phyloP scores from a whole-genome alignment of 306 rosid genomes.

The Gillenia trifoliata region DNA sequence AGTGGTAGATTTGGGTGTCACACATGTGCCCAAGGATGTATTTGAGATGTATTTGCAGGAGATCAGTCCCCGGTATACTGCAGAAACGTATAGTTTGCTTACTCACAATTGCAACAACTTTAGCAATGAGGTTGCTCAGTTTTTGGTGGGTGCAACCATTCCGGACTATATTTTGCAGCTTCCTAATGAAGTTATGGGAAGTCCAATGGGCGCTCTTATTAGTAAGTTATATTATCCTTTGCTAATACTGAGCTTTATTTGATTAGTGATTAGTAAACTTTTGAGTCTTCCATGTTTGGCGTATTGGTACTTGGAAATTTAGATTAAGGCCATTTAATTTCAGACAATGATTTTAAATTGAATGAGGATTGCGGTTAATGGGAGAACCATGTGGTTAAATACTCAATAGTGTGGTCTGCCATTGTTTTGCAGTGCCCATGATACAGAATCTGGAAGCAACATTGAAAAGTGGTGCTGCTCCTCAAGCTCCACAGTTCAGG shows the following conservation, averaged over 20 bases:
- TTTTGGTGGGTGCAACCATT: slow-evolving; percentile 73
- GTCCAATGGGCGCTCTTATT: slow-evolving; percentile 84
- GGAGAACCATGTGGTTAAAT: background rate
- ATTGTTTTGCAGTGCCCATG: slow-evolving; percentile 77
- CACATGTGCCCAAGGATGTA: slow-evolving; percentile 84
- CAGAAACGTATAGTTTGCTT: slow-evolving; percentile 77
- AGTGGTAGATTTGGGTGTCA: slow-evolving; percentile 70
- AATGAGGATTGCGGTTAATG: background rate
- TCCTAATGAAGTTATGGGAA: slow-evolving; percentile 77
- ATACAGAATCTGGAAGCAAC: slow-evolving; percentile 84
- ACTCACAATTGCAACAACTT: slow-evolving; percentile 93
- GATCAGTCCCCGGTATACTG: slow-evolving; percentile 67
- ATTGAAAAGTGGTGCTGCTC: slow-evolving; percentile 68
- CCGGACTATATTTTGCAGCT: slow-evolving; percentile 83
- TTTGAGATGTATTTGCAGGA: slow-evolving; percentile 86
- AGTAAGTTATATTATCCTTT: slow-evolving; percentile 40
- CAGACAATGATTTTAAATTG: background rate
- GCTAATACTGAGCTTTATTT: background rate
- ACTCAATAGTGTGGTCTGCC: background rate
- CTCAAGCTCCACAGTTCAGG: slow-evolving; percentile 74
- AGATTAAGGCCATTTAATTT: background rate
- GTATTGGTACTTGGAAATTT: background rate
- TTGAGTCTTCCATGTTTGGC: background rate
- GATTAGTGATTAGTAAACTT: background rate
- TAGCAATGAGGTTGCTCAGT: slow-evolving; percentile 86